Conservation (phyloP, 805 yeast species). For the Nakazawaea anatomiae region DNA sequence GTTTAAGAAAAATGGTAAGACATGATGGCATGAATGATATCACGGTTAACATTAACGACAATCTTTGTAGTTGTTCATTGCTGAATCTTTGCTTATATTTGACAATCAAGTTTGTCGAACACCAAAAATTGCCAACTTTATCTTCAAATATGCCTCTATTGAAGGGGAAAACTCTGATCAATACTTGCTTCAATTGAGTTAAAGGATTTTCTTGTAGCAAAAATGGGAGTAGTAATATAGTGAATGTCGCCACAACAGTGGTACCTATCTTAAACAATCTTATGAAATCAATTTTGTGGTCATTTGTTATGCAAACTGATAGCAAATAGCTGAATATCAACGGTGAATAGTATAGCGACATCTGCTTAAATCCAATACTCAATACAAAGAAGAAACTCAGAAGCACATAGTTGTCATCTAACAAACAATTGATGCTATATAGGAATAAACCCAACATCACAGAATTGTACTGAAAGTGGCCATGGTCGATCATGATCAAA, state of each 20-base stretch:
- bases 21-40: constrained; percentile 52
- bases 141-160: constrained; percentile 93
- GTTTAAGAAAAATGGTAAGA: constrained; percentile 40
- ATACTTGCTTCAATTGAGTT: constrained; percentile 48
- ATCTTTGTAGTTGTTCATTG: constrained; percentile 49
- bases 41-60: constrained; percentile 51
- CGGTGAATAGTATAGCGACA: constrained; percentile 92
- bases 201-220: constrained; percentile 35
- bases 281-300: constrained; percentile 38
- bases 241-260: constrained; percentile 54
- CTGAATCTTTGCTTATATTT: constrained; percentile 59
- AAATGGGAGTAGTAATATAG: constrained; percentile 54
- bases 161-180: constrained; percentile 81
- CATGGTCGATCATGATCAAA: constrained; percentile 83
- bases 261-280: constrained; percentile 57
- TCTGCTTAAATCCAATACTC: constrained; percentile 84
- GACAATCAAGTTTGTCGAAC: constrained; percentile 75
- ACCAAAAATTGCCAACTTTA: constrained; percentile 97
- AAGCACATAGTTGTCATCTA: constrained; percentile 54
- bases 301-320: constrained; percentile 37
- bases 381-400: constrained; percentile 76
- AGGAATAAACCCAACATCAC: constrained; percentile 90
- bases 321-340: constrained; percentile 77
- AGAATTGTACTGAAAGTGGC: constrained; percentile 93
- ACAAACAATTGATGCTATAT: constrained; percentile 57